These are phyloP conservation scores for Naganishia antarctica DNA, from an alignment of 768 basidiomycete genomes.

Conservation along the genomic window DNA sequence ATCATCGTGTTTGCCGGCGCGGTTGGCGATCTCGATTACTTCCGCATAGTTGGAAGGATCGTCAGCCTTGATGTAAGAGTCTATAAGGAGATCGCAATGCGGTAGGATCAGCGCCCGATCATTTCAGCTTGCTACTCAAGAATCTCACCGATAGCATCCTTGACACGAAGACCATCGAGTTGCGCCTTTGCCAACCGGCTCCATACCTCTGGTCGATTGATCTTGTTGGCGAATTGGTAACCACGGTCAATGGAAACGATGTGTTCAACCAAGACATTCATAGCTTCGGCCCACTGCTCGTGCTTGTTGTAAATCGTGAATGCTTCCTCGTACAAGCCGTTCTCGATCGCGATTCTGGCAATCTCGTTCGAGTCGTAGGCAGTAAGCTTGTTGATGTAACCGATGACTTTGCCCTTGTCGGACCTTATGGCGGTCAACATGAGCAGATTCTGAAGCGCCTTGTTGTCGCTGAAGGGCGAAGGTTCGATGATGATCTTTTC, in stretches of 20 bases:
- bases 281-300: constrained; percentile 88
- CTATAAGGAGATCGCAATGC: constrained; percentile 50
- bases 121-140: background rate
- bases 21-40: constrained; percentile 91
- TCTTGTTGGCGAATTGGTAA: constrained; percentile 89
- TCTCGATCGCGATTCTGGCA: constrained; percentile 91
- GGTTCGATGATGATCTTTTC: constrained; percentile 98
- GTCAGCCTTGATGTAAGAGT: constrained; percentile 96
- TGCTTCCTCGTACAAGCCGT: constrained; percentile 92
- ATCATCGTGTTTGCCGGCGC: constrained; percentile 83
- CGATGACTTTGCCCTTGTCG: constrained; percentile 96
- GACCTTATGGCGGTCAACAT: constrained; percentile 93
- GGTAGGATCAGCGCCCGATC: too few species aligned
- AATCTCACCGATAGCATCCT: constrained; percentile 82
- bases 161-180: constrained; percentile 93
- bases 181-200: constrained; percentile 97
- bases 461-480: constrained; percentile 96
- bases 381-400: constrained; percentile 93
- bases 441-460: constrained; percentile 89
- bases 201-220: constrained; percentile 96
- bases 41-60: constrained; percentile 90
- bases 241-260: constrained; percentile 97
- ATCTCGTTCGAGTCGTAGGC: constrained; percentile 94
- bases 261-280: constrained; percentile 96
- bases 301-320: constrained; percentile 97